Evolutionary conservation across 345 rosid species (phyloP).

Genomic region (Lepidium aucheri): DNA sequence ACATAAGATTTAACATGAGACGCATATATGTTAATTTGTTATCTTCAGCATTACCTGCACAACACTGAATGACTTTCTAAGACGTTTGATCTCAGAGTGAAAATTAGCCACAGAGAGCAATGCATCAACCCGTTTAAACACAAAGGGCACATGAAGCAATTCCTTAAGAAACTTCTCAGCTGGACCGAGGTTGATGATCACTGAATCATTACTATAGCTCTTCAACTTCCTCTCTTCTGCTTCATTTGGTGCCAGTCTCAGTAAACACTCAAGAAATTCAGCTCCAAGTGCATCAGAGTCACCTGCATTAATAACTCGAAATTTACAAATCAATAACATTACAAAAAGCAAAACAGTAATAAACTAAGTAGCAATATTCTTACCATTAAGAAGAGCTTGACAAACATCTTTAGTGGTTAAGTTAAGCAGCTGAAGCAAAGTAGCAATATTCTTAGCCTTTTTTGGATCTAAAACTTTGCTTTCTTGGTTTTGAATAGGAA

Average conservation of each 20-base stretch:
- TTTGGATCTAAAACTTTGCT: conserved; percentile 71
- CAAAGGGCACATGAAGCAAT: conserved; percentile 76
- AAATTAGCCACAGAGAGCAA: conserved; percentile 75
- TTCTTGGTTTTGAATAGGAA: conserved; percentile 45
- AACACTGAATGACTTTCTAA: conserved; percentile 55
- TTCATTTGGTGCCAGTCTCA: conserved; percentile 73
- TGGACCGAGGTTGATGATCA: conserved; percentile 48
- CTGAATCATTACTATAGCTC: conserved; percentile 53
- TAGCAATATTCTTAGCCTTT: conserved; percentile 83
- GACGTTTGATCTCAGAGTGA: conserved; percentile 62
- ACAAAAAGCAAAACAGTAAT: neutral
- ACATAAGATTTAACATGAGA: neutral
- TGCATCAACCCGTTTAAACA: conserved; percentile 57
- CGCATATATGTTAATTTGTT: neutral
- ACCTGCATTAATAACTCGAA: conserved; percentile 35
- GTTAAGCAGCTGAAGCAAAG: conserved; percentile 64
- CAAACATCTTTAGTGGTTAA: conserved; percentile 85
- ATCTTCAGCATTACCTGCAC: conserved; percentile 43
- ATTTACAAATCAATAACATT: neutral
- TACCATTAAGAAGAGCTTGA: conserved; percentile 91
- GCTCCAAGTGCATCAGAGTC: conserved; percentile 69
- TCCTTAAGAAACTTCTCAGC: conserved; percentile 78
- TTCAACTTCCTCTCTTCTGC: conserved; percentile 73
- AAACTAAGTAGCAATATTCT: neutral
- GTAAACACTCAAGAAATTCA: conserved; percentile 74